Evolutionary conservation across 1,139 yeast genomes (phyloP).

Genomic region (Eremothecium gossypii): DNA sequence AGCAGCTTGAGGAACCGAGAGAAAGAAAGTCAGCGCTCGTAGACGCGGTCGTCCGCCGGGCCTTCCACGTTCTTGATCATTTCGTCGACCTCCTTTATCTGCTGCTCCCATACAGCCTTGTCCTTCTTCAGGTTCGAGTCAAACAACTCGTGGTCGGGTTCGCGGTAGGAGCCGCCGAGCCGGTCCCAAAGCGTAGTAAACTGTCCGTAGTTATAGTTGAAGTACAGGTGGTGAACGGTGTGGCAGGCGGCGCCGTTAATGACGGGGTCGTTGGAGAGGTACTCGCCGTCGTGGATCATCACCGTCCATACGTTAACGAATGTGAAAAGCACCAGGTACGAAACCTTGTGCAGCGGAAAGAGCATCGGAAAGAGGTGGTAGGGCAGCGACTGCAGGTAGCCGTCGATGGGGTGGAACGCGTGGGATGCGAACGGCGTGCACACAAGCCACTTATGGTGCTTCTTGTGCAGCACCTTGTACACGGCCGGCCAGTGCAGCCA

Average conservation of each 20-base stretch:
- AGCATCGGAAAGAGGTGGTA: slow-evolving; percentile 85
- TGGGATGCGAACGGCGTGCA: slow-evolving; percentile 98
- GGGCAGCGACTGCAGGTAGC: slow-evolving; percentile 85
- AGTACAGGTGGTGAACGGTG: slow-evolving; percentile 90
- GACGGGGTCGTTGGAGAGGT: slow-evolving; percentile 83
- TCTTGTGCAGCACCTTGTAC: slow-evolving; percentile 83
- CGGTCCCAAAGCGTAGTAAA: slow-evolving; percentile 98
- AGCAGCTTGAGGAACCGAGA: too few species aligned
- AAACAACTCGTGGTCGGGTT: slow-evolving; percentile 81
- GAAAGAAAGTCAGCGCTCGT: slow-evolving; percentile 21
- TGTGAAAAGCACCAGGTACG: slow-evolving; percentile 71
- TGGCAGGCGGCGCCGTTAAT: slow-evolving; percentile 98
- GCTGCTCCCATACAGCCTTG: slow-evolving; percentile 59
- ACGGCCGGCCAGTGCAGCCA: slow-evolving; percentile 86
- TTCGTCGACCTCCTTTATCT: slow-evolving; percentile 66
- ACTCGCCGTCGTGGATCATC: slow-evolving; percentile 97
- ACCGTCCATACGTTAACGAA: slow-evolving; percentile 97
- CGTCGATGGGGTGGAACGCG: slow-evolving; percentile 98
- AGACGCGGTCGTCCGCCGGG: slow-evolving; percentile 46
- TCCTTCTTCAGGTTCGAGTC: slow-evolving; percentile 53
- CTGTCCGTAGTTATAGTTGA: slow-evolving; percentile 96
- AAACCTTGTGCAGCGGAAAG: slow-evolving; percentile 84
- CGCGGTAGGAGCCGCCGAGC: slow-evolving; percentile 84
- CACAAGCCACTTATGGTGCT: slow-evolving; percentile 99
- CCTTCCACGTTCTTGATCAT: slow-evolving; percentile 79